These are phyloP conservation scores for Hippophae tibetana DNA, from an alignment of 306 rosid species.

Conservation along the genomic window DNA sequence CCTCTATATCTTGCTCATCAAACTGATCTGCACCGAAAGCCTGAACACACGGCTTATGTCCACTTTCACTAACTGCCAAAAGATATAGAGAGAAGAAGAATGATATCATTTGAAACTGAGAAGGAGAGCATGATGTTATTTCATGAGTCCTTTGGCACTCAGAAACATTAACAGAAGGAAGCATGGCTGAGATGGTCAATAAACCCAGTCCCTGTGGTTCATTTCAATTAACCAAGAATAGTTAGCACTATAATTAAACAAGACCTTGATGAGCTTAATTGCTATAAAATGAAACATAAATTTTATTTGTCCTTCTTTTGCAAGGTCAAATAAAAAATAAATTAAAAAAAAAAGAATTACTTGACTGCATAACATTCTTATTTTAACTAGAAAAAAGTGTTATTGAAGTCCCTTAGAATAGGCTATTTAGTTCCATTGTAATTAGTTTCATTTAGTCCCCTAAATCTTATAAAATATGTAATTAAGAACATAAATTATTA, in stretches of 20 bases:
- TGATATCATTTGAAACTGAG: background rate
- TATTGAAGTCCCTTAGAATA: too few relatives aligned
- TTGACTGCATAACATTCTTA: too few relatives aligned
- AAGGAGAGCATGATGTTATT: background rate
- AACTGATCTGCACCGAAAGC: background rate
- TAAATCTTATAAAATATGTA: too few relatives aligned
- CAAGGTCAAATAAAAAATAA: too few relatives aligned
- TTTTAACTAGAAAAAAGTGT: too few relatives aligned
- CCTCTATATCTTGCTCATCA: background rate
- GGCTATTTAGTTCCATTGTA: too few relatives aligned
- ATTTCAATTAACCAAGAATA: conserved; percentile 1
- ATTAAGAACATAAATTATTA: too few relatives aligned
- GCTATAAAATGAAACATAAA: too few relatives aligned
- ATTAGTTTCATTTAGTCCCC: too few relatives aligned
- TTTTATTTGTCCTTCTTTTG: too few relatives aligned
- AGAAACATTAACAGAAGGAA: conserved; percentile 26
- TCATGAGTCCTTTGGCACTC: conserved; percentile 14
- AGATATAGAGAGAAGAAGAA: conserved; percentile 1
- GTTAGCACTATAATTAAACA: background rate
- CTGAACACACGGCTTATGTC: conserved; percentile 1
- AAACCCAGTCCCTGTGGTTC: conserved; percentile 43
- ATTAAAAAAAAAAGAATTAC: too few relatives aligned
- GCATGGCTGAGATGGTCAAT: conserved; percentile 43
- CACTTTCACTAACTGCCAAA: background rate
- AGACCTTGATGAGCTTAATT: too few relatives aligned